Conservation (phyloP, 148 eudicot species). For the Selenicereus undatus region DNA sequence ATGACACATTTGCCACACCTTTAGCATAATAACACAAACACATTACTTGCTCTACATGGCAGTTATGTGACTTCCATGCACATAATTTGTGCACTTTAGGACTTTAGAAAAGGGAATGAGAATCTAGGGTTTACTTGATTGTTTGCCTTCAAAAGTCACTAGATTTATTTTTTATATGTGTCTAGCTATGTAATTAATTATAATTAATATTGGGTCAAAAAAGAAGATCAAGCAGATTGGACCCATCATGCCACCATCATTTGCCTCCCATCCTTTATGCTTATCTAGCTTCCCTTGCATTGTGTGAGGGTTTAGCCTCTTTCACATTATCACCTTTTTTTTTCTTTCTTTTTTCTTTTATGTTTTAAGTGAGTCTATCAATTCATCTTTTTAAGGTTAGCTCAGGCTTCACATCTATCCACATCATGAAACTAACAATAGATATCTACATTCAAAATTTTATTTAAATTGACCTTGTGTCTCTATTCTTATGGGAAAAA, state of each 20-base stretch:
- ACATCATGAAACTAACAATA: background rate
- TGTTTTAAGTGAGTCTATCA: background rate
- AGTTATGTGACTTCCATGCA: background rate
- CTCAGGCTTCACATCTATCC: background rate
- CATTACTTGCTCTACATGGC: no score
- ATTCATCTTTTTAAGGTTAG: background rate
- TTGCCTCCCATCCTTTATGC: background rate
- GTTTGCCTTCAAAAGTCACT: background rate
- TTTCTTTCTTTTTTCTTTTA: background rate
- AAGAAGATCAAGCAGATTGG: background rate
- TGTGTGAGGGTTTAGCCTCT: no score
- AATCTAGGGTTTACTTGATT: background rate
- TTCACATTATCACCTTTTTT: background rate
- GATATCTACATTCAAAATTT: no score
- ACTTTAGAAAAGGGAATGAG: background rate
- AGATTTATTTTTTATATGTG: background rate
- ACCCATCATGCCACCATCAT: slow-evolving; percentile 7
- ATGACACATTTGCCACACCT: no score
- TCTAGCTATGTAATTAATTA: background rate
- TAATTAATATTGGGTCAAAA: background rate
- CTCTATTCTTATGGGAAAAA: no score
- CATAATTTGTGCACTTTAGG: background rate
- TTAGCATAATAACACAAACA: no score
- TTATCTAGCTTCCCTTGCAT: background rate
- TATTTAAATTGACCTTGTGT: no score